phyloP scores from a whole-genome alignment of 768 basidiomycete genomes.

The Lentinula aciculospora region DNA sequence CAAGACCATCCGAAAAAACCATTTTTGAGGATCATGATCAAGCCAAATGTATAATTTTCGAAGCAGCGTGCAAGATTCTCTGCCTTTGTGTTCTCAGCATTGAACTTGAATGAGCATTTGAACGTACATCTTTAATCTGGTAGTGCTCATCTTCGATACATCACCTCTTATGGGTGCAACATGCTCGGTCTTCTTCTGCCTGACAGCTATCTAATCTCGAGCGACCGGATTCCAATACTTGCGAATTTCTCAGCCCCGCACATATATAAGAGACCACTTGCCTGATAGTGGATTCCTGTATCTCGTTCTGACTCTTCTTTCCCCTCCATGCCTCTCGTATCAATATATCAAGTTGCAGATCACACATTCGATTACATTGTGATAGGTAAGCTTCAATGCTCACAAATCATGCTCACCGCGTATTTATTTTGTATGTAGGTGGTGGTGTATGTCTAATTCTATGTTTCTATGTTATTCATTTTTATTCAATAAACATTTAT shows the following conservation, averaged over 20 bases:
- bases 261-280: neutral
- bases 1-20: too few relatives aligned
- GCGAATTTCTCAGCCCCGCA: neutral
- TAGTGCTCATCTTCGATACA: too few relatives aligned
- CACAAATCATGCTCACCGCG: neutral
- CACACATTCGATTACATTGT: conserved; percentile 9
- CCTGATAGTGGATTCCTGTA: neutral
- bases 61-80: too few relatives aligned
- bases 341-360: conserved; percentile 3
- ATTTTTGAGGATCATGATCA: too few relatives aligned
- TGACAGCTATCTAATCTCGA: neutral
- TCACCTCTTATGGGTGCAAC: neutral
- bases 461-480: neutral
- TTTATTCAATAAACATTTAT: neutral
- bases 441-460: neutral
- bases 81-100: too few relatives aligned
- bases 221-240: neutral
- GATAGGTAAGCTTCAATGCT: neutral
- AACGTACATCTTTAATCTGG: too few relatives aligned
- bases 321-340: conserved; percentile 5
- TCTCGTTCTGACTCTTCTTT: neutral
- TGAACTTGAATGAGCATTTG: too few relatives aligned
- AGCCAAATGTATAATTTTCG: too few relatives aligned
- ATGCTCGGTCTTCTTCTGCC: neutral
- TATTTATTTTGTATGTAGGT: neutral